phyloP scores from a whole-genome alignment of 768 basidiomycete species.

The Phallus indusiatus region DNA sequence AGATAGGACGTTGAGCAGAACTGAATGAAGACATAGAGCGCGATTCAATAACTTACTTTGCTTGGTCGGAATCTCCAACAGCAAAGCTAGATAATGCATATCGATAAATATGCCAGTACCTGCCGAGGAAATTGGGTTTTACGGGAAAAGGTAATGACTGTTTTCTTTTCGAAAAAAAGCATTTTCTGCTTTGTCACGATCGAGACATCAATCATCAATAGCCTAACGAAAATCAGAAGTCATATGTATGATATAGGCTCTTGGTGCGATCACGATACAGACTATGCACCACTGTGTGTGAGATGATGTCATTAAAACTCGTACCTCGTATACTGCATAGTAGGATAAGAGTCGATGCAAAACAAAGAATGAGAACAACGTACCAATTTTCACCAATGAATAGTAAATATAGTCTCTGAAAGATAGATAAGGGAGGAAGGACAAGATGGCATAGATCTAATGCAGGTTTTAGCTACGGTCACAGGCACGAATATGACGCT shows the following conservation, averaged over 20 bases:
- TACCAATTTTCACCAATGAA: slow-evolving; percentile 40
- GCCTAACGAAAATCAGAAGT: slow-evolving; percentile 26
- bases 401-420: slow-evolving; percentile 71
- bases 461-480: background rate
- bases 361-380: slow-evolving; percentile 13
- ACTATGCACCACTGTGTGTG: slow-evolving; percentile 36
- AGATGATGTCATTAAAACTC: slow-evolving; percentile 17
- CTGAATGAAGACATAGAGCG: background rate
- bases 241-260: background rate
- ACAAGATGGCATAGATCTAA: slow-evolving; percentile 63
- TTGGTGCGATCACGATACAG: slow-evolving; percentile 28
- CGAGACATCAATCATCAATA: slow-evolving; percentile 73
- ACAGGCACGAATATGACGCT: background rate
- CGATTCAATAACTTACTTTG: slow-evolving; percentile 40
- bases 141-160: slow-evolving; percentile 64
- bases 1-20: slow-evolving; percentile 8
- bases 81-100: slow-evolving; percentile 44
- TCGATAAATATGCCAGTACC: background rate
- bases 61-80: slow-evolving; percentile 77
- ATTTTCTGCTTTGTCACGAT: slow-evolving; percentile 55
- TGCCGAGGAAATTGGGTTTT: slow-evolving; percentile 19
- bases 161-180: slow-evolving; percentile 80
- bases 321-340: slow-evolving; percentile 65
- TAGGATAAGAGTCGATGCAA: slow-evolving; percentile 12
- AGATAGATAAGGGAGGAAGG: slow-evolving; percentile 79